phyloP scores from a whole-genome alignment of 192 early-diverging fungal species.

The Backusella circina region DNA sequence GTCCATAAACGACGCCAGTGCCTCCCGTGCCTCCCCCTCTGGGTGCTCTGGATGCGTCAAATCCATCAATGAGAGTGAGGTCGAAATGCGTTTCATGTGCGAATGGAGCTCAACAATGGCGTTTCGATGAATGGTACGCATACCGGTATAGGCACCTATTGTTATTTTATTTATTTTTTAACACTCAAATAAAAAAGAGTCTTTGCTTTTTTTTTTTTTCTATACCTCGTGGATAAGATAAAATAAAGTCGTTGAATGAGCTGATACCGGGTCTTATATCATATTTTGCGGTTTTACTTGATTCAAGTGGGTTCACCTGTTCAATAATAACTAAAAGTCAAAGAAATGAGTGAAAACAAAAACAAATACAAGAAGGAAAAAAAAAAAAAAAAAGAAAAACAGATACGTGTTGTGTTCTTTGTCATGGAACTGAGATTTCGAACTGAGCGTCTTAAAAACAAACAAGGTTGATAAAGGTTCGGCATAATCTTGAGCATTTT shows the following conservation, averaged over 20 bases:
- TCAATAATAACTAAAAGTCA: conserved; percentile 23
- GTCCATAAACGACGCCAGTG: conserved; percentile 37
- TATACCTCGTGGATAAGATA: conserved; percentile 32
- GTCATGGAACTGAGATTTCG: not conserved
- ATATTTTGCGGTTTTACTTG: conserved; percentile 10
- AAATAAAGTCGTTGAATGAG: conserved; percentile 28
- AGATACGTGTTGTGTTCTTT: not conserved
- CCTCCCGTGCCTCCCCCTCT: conserved; percentile 9
- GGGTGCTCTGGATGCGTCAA: conserved; percentile 26
- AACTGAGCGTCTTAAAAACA: not conserved
- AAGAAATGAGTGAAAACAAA: not conserved
- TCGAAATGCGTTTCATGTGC: conserved; percentile 47
- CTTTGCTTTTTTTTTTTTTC: not conserved
- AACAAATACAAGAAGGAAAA: not conserved
- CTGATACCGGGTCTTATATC: not conserved
- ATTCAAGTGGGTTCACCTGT: conserved; percentile 12
- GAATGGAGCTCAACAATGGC: conserved; percentile 53
- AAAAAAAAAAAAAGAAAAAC: not conserved
- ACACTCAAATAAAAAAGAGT: not conserved
- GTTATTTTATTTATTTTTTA: too few relatives aligned
- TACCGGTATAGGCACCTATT: conserved; percentile 61
- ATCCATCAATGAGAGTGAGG: conserved; percentile 46
- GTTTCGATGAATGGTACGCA: conserved; percentile 49
- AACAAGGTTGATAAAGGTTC: not conserved
- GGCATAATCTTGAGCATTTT: not conserved